phyloP scores from a whole-genome alignment of 345 rosid species.

The Cardamine occulta region DNA sequence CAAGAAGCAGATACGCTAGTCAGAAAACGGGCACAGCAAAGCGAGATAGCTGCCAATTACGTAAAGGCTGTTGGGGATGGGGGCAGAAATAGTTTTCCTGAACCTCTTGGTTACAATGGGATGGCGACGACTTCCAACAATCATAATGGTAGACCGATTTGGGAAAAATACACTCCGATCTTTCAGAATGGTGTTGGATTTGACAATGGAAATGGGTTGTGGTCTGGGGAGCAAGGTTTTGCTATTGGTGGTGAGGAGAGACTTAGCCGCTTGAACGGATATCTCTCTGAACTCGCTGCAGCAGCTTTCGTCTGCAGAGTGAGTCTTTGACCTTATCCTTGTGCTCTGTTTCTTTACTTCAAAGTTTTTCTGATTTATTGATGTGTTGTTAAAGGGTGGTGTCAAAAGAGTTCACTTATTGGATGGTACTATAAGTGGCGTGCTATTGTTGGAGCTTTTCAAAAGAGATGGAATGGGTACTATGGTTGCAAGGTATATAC shows the following conservation, averaged over 20 bases:
- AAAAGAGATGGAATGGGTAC: slow-evolving; percentile 99
- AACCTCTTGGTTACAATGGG: slow-evolving; percentile 56
- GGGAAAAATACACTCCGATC: slow-evolving; percentile 48
- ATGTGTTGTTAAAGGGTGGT: slow-evolving; percentile 62
- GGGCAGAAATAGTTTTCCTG: slow-evolving; percentile 43
- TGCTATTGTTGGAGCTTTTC: slow-evolving; percentile 80
- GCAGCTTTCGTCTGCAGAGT: slow-evolving; percentile 97
- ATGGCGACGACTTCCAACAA: slow-evolving; percentile 35
- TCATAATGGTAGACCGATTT: slow-evolving; percentile 50
- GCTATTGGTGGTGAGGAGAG: slow-evolving; percentile 94
- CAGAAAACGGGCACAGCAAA: slow-evolving; percentile 81
- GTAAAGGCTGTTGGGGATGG: slow-evolving; percentile 80
- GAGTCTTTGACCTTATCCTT: slow-evolving; percentile 35
- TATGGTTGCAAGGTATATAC: slow-evolving; percentile 92
- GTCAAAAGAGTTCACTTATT: slow-evolving; percentile 96
- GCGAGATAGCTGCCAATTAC: slow-evolving; percentile 89
- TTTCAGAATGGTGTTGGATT: slow-evolving; percentile 94
- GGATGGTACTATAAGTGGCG: slow-evolving; percentile 95
- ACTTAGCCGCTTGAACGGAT: slow-evolving; percentile 73
- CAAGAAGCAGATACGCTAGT: slow-evolving; percentile 89
- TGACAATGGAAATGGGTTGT: slow-evolving; percentile 75
- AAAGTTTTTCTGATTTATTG: background rate
- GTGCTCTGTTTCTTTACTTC: background rate
- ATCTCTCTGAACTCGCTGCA: slow-evolving; percentile 90
- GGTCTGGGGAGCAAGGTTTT: slow-evolving; percentile 93